Evolutionary conservation across 352 stramenopile species (phyloP).

Genomic region (Pythium volutum): DNA sequence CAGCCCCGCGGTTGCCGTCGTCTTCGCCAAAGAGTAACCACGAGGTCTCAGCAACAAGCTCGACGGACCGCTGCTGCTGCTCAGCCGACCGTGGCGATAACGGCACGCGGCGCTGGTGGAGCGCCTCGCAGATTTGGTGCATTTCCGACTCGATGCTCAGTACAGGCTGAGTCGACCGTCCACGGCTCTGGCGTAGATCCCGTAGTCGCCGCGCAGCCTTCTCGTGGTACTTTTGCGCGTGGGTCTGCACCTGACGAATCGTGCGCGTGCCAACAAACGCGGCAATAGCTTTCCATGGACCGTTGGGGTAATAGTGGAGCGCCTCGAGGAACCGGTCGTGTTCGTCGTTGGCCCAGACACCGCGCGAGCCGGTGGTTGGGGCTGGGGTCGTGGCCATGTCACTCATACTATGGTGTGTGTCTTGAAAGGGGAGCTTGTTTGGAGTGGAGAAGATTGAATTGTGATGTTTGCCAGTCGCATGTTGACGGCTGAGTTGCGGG

Average conservation of each 20-base stretch:
- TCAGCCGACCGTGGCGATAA: slow-evolving; percentile 1
- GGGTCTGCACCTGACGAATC: slow-evolving; percentile 25
- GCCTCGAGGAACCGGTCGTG: slow-evolving; percentile 28
- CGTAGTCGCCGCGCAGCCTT: slow-evolving; percentile 35
- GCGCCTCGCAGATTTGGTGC: slow-evolving; percentile 6
- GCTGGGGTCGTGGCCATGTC: too few relatives aligned
- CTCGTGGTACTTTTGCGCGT: slow-evolving; percentile 25
- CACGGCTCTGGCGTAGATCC: slow-evolving; percentile 43
- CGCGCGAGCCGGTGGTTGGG: slow-evolving; percentile 18
- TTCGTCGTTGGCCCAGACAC: slow-evolving; percentile 26
- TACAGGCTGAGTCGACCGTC: not conserved
- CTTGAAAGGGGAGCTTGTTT: too few relatives aligned
- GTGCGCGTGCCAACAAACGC: slow-evolving; percentile 22
- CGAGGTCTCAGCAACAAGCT: too few relatives aligned
- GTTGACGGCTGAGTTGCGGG: too few relatives aligned
- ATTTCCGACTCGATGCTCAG: slow-evolving; percentile 5
- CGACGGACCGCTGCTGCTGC: not conserved
- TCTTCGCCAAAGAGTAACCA: too few relatives aligned
- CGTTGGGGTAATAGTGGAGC: slow-evolving; percentile 20
- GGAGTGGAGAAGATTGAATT: too few relatives aligned
- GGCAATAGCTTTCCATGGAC: slow-evolving; percentile 15
- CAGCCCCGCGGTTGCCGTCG: too few relatives aligned
- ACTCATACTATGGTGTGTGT: too few relatives aligned
- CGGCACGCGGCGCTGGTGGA: slow-evolving; percentile 7
- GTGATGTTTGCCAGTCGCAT: too few relatives aligned